phyloP scores from a whole-genome alignment of 495 filamentous ascomycete genomes.

The Xylaria nigripes region DNA sequence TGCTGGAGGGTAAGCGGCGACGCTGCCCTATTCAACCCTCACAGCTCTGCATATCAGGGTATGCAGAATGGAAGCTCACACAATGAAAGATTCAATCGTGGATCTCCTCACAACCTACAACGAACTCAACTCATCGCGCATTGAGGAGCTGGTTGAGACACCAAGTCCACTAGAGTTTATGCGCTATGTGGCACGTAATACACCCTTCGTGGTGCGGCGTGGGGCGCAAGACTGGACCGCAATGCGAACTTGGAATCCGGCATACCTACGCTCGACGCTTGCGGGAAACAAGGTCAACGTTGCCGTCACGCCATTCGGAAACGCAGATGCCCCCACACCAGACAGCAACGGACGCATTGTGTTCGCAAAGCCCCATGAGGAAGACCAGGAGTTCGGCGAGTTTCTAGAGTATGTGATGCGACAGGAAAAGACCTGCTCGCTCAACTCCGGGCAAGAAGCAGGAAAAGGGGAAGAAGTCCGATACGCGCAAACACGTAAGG shows the following conservation, averaged over 20 bases:
- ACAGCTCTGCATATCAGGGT: not conserved
- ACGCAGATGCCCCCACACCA: conserved; percentile 51
- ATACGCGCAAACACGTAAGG: conserved; percentile 46
- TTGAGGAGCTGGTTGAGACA: conserved; percentile 50
- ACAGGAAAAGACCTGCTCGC: conserved; percentile 23
- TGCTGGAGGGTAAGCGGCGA: not conserved
- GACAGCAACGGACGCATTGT: conserved; percentile 30
- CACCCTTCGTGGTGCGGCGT: conserved; percentile 58
- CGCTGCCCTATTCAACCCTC: not conserved
- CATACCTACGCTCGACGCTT: conserved; percentile 46
- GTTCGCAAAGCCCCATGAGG: conserved; percentile 51
- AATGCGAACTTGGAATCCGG: conserved; percentile 47
- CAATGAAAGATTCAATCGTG: conserved; percentile 29
- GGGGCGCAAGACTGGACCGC: conserved; percentile 54
- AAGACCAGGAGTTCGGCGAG: conserved; percentile 38
- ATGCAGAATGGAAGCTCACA: conserved; percentile 3
- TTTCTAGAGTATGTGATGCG: conserved; percentile 40
- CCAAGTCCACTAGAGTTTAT: conserved; percentile 68
- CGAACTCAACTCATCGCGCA: conserved; percentile 51
- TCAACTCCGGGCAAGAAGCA: not conserved
- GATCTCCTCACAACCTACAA: conserved; percentile 57
- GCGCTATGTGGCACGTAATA: conserved; percentile 57
- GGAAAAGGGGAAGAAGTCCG: conserved; percentile 28
- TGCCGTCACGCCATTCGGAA: conserved; percentile 61
- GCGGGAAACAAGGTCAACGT: conserved; percentile 51